A percentile compares a stretch with the other conserved stretches of the same genome.
Conservation (phyloP, 768 basidiomycete genomes). For the Pleurotus eryngii region DNA sequence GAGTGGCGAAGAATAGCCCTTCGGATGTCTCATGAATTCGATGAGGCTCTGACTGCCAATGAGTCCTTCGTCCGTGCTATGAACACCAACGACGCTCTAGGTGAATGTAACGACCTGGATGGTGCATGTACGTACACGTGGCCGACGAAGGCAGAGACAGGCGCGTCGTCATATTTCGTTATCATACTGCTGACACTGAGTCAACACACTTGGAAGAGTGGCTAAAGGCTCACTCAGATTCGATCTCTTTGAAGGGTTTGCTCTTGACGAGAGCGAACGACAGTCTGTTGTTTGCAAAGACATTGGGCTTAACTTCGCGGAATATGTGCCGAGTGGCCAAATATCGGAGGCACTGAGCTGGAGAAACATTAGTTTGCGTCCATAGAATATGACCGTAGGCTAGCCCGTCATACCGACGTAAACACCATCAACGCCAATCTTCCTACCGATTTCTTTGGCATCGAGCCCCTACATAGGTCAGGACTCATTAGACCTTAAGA, state of each 20-base stretch:
- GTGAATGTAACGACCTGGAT: not conserved
- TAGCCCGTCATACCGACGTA: slow-evolving; percentile 24
- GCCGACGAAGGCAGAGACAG: not conserved
- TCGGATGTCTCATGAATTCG: slow-evolving; percentile 15
- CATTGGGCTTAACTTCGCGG: slow-evolving; percentile 27
- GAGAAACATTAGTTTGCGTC: too few species aligned
- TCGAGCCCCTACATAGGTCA: slow-evolving; percentile 22
- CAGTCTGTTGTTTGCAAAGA: slow-evolving; percentile 30
- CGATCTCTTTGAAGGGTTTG: slow-evolving; percentile 19
- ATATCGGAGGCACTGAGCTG: slow-evolving; percentile 27
- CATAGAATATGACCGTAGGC: too few species aligned
- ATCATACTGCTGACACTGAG: not conserved
- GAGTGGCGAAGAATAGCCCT: not conserved
- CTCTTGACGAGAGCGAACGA: slow-evolving; percentile 27
- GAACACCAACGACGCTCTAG: not conserved
- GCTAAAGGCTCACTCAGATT: slow-evolving; percentile 16
- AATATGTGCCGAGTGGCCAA: slow-evolving; percentile 31
- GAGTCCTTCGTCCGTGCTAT: slow-evolving; percentile 18
- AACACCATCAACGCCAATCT: slow-evolving; percentile 18
- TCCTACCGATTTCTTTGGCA: slow-evolving; percentile 26
- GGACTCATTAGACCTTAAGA: not conserved
- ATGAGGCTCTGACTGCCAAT: slow-evolving; percentile 15
- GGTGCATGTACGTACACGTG: not conserved
- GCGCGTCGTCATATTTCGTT: not conserved
- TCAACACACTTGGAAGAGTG: not conserved